These are phyloP conservation scores for Penicillium lagena DNA, from an alignment of 495 filamentous ascomycete species.

Conservation along the genomic window DNA sequence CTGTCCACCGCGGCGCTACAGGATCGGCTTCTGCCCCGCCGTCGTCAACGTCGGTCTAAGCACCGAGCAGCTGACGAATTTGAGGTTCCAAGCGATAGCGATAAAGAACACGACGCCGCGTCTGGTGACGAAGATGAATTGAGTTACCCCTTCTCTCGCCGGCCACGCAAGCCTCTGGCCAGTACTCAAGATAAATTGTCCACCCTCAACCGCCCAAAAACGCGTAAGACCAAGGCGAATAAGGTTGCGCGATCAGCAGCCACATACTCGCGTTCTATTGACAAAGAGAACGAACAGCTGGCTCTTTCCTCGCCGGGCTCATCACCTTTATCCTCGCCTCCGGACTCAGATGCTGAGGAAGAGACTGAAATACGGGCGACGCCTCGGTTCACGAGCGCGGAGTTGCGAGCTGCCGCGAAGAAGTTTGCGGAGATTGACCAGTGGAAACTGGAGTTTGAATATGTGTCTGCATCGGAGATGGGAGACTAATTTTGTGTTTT, in stretches of 20 bases:
- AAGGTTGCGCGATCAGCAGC: neutral
- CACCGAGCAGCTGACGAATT: slow-evolving; percentile 7
- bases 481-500: slow-evolving; percentile 10
- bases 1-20: slow-evolving; percentile 43
- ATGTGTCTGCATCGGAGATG: slow-evolving; percentile 30
- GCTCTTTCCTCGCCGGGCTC: slow-evolving; percentile 29
- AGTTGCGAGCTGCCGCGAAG: slow-evolving; percentile 28
- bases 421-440: slow-evolving; percentile 66
- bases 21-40: slow-evolving; percentile 38
- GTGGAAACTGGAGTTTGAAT: slow-evolving; percentile 71
- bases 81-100: slow-evolving; percentile 26
- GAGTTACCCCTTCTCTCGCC: slow-evolving; percentile 20
- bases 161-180: slow-evolving; percentile 15
- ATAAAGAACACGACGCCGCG: slow-evolving; percentile 23
- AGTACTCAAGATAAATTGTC: slow-evolving; percentile 5
- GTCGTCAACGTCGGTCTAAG: slow-evolving; percentile 27
- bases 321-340: slow-evolving; percentile 34
- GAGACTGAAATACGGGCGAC: slow-evolving; percentile 2
- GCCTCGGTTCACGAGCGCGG: slow-evolving; percentile 25
- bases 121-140: slow-evolving; percentile 38
- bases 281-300: slow-evolving; percentile 26
- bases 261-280: slow-evolving; percentile 9
- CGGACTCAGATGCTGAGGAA: slow-evolving; percentile 27
- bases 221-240: slow-evolving; percentile 5
- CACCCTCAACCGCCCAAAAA: slow-evolving; percentile 10